Evolutionary conservation across 768 basidiomycete genomes (phyloP).

Genomic region (Boletus sp.): DNA sequence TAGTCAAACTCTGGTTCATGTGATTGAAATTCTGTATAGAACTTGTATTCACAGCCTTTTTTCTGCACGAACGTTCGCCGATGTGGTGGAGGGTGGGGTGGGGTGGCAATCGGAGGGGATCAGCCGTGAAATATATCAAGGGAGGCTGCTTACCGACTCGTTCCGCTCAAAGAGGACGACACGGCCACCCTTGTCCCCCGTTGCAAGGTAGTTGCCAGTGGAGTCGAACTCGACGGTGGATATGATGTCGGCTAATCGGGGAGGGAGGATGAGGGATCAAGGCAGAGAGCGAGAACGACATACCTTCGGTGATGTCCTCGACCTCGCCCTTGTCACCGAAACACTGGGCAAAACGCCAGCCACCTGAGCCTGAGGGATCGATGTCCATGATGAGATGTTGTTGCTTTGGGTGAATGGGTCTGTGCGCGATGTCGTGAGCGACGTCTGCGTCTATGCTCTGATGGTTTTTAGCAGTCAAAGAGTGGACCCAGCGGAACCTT

Average conservation of each 20-base stretch:
- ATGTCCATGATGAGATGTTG: conserved; percentile 59
- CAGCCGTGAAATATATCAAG: conserved; percentile 20
- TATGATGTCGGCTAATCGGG: conserved; percentile 90
- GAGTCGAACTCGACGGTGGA: conserved; percentile 99
- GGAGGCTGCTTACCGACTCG: conserved; percentile 68
- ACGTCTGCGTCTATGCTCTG: conserved; percentile 9
- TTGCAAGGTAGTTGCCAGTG: conserved; percentile 98
- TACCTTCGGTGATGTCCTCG: conserved; percentile 99
- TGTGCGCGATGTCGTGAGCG: conserved; percentile 8
- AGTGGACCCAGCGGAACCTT: conserved; percentile 15
- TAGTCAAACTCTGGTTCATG: conserved; percentile 99
- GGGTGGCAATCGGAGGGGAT: conserved; percentile 32
- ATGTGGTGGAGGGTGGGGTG: conserved; percentile 13
- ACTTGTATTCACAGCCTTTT: conserved; percentile 99
- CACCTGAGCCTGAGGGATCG: conserved; percentile 78
- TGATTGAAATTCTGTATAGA: conserved; percentile 99
- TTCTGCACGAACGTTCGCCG: conserved; percentile 53
- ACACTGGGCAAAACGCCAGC: conserved; percentile 99
- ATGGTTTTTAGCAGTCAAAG: conserved; percentile 13
- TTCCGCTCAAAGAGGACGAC: conserved; percentile 99
- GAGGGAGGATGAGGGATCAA: conserved; percentile 12
- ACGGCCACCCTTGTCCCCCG: conserved; percentile 98
- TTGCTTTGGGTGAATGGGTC: background rate
- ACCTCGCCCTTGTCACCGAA: conserved; percentile 99
- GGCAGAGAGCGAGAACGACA: conserved; percentile 22